Conservation (phyloP, 345 rosid genomes). For the Populus tremula region DNA sequence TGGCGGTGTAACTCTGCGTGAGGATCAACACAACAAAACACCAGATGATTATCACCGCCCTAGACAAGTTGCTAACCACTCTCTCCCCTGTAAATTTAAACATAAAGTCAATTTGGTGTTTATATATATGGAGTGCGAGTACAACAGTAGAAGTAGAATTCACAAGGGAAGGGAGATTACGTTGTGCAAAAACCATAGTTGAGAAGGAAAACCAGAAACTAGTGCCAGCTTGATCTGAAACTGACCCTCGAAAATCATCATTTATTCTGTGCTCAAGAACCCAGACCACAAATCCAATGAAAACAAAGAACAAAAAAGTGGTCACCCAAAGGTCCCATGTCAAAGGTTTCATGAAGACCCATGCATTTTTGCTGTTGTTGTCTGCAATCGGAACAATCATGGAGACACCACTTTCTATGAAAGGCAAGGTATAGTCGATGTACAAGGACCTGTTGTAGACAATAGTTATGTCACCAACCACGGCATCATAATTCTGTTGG, state of each 20-base stretch:
- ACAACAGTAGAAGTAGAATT: background rate
- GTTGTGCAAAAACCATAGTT: constrained; percentile 52
- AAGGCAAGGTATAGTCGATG: constrained; percentile 72
- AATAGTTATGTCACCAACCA: constrained; percentile 67
- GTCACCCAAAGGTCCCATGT: constrained; percentile 64
- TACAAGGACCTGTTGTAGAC: constrained; percentile 35
- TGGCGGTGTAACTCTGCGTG: constrained; percentile 73
- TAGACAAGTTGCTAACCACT: constrained; percentile 45
- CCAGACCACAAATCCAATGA: constrained; percentile 65
- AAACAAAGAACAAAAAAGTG: constrained; percentile 45
- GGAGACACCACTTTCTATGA: constrained; percentile 59
- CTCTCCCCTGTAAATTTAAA: constrained; percentile 47
- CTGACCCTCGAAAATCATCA: constrained; percentile 61
- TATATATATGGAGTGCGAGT: background rate
- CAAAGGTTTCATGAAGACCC: constrained; percentile 69
- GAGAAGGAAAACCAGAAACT: constrained; percentile 79
- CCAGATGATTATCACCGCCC: constrained; percentile 56
- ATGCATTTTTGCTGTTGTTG: constrained; percentile 38
- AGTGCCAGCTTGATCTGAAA: constrained; percentile 42
- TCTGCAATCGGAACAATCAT: constrained; percentile 61
- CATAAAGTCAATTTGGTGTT: background rate
- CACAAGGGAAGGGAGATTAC: constrained; percentile 1
- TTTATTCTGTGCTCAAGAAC: constrained; percentile 64
- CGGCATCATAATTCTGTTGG: constrained; percentile 47
- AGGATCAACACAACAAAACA: constrained; percentile 64